Conservation (phyloP, 306 rosid genomes). For the Abrus precatorius region DNA sequence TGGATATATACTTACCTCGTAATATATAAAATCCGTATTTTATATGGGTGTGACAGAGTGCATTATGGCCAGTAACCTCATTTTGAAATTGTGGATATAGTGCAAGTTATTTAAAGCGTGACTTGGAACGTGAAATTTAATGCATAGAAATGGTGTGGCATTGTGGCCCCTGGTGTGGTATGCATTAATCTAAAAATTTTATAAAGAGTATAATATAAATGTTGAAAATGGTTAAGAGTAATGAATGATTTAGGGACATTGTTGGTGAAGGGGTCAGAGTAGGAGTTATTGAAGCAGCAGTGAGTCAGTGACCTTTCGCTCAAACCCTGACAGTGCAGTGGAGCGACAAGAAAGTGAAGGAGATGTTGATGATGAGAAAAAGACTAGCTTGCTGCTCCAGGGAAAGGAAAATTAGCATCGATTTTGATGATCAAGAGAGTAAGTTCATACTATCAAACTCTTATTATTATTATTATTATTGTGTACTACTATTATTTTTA, state of each 20-base stretch:
- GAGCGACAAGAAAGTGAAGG: conserved; percentile 19
- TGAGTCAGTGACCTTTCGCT: conserved; percentile 25
- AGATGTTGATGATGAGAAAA: conserved; percentile 65
- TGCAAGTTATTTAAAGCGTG: conserved; percentile 43
- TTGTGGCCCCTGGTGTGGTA: conserved; percentile 44
- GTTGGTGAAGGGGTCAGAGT: conserved; percentile 48
- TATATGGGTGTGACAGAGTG: neutral
- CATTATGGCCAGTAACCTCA: too few species aligned
- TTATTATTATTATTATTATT: too few species aligned
- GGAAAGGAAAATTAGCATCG: conserved; percentile 73
- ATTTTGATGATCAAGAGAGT: conserved; percentile 83
- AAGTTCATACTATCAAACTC: conserved; percentile 43
- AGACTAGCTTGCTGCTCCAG: conserved; percentile 80
- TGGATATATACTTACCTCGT: neutral
- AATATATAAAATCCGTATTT: neutral
- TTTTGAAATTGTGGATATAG: neutral
- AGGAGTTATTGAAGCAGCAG: conserved; percentile 46
- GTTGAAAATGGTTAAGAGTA: conserved; percentile 34
- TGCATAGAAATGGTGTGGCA: conserved; percentile 39
- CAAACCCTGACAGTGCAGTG: neutral
- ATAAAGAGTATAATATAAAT: neutral
- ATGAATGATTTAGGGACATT: conserved; percentile 30
- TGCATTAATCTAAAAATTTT: conserved; percentile 22
- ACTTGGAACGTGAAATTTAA: conserved; percentile 39
- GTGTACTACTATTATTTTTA: neutral